Percentiles rank a stretch among this genome's conserved stretches.
Conservation (phyloP, 805 yeast species). For the Candida railenensis region DNA sequence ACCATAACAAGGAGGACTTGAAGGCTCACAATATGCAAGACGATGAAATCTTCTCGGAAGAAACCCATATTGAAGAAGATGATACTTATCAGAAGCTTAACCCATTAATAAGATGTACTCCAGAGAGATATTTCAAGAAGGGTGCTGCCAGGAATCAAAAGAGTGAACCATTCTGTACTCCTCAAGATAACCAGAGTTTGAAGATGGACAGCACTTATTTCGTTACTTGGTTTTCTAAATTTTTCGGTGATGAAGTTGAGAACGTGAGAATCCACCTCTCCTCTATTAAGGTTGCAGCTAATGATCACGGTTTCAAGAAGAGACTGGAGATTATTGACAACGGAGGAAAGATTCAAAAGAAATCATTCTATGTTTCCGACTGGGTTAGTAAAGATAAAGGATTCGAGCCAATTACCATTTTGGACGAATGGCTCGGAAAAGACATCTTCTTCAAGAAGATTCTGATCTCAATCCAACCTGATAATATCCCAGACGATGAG, state of each 20-base stretch:
- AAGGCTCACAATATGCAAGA: slow-evolving; percentile 73
- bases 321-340: slow-evolving; percentile 36
- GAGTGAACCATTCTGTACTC: slow-evolving; percentile 86
- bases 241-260: slow-evolving; percentile 53
- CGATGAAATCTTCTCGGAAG: slow-evolving; percentile 58
- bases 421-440: slow-evolving; percentile 58
- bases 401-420: slow-evolving; percentile 56
- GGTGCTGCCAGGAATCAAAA: slow-evolving; percentile 55
- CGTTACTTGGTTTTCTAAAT: slow-evolving; percentile 76
- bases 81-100: slow-evolving; percentile 67
- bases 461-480: slow-evolving; percentile 73
- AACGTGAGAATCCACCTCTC: slow-evolving; percentile 69
- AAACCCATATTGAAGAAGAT: slow-evolving; percentile 61
- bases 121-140: slow-evolving; percentile 65
- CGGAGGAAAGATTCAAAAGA: slow-evolving; percentile 32
- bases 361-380: slow-evolving; percentile 64
- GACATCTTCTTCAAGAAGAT: slow-evolving; percentile 54
- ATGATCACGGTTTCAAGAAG: slow-evolving; percentile 57
- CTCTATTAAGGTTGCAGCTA: slow-evolving; percentile 54
- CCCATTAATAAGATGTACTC: slow-evolving; percentile 85
- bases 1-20: slow-evolving; percentile 58
- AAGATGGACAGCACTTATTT: slow-evolving; percentile 66
- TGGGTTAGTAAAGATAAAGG: slow-evolving; percentile 70
- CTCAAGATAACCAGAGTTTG: slow-evolving; percentile 59
- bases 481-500: slow-evolving; percentile 61